Base-by-base conservation (phyloP, 331 rosid genomes). In the Dryas integrifolia region DNA sequence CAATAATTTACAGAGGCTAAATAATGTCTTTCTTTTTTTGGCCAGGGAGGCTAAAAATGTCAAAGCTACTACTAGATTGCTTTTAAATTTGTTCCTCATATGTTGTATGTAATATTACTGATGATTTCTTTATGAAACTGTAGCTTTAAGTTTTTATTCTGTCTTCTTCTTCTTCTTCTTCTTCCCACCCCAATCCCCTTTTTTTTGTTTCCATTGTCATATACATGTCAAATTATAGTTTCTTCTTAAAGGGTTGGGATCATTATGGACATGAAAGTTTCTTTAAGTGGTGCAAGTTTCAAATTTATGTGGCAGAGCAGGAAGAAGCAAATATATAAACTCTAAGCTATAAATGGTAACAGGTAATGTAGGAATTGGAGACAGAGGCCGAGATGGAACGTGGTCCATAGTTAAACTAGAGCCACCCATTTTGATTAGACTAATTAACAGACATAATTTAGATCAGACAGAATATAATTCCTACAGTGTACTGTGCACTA, bases 11-110 rank as follows among this genome's bases (percentile, higher is more conserved):
- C 46, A 7, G 14, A 5, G 48, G 72, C 24, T 56, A 43, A 70
- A 70, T 57, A 70, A 70, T 70, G 24, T 21, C 24, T 21, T 21
- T 21, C 0, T 21, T 21, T 21, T 21, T 21, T 21, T 21, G 24
- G 24, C 24, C 24, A 21, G 24, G 24, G 14, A 5, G 48, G 72
- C 24, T 56, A 43, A 70, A 43, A 70, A 70, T 70, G 74, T 40
- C 16, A 13, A 56, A 70, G 65, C 65, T n/a, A 65, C 65, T n/a
- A 65, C 44, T 11, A 4, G 53, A 9, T 44, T 7, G 65, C 65
- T 44, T 57, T 13, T 26, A 57, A 57, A 24, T 44, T 7, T 43
- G 75, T 56, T 56, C 21, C 43, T 43, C 18, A 6, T 4, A 16
- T 69, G 3, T 69, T 1, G 30, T 56, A 7, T 43, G 11, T 43